Evolutionary conservation across 2,329 filamentous ascomycete genomes (phyloP), one percentile per base, ranked within the genome.

Genomic region (Chaetomiaceae sp.): DNA sequence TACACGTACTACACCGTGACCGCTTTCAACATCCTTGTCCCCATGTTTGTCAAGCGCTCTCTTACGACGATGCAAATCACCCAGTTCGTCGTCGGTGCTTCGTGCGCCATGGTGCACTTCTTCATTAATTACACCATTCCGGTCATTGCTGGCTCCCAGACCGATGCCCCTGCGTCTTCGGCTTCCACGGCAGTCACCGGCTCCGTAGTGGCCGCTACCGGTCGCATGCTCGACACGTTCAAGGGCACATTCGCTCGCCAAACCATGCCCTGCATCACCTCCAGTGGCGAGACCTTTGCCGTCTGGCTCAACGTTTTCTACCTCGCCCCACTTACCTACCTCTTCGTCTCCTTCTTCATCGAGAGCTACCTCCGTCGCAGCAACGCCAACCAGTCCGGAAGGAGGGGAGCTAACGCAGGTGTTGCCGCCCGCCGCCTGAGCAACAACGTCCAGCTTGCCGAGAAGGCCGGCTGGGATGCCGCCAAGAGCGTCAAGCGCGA

Each of bases 1-100:
- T 99, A 99, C 75, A 92, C 89, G 30, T 99, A 97, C 78, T 99
- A 96, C 73, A 91, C 90, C 48, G 68, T 92, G 51, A 89, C 89
- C 5, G 88, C 89, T 4, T 82, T 96, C 63, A 78, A 80, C 53
- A 75, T 93, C 68, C 78, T 77, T 55, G 86, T 96, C n/a, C 89
- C 90, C 20, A 81, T 82, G 51, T 63, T 74, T 41, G 76, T 96
- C 72, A 96, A 96, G 81, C 87, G 88, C 59, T 82, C 82, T 50
- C 77, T 96, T 62, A 96, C 91, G 44, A 85, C 83, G 48, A 79
- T 95, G 71, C 91, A 96, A 70, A 96, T 96, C 70, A 85, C 83
- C 12, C 91, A 96, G 65, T 96, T 96, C 72, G 68, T 96, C 46
- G 75, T 95, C 50, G 91, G 91, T 48, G 87, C 83, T 30, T 79